These are phyloP conservation scores for Escallonia rubra DNA, from an alignment of 129 eudicot genomes.

Conservation along the genomic window DNA sequence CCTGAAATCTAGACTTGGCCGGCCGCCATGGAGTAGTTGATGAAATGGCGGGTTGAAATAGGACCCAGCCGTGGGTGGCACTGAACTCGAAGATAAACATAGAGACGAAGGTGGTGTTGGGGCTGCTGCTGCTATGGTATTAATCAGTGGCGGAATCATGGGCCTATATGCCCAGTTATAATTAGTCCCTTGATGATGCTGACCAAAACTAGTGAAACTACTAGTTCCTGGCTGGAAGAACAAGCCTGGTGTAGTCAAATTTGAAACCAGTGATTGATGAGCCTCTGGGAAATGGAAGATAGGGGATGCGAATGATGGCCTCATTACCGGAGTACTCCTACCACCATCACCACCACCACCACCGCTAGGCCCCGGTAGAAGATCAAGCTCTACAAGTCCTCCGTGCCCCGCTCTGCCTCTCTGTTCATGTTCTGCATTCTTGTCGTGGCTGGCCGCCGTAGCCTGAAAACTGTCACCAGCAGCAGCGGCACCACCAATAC, in stretches of 20 bases:
- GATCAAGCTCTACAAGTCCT: conserved; percentile 31
- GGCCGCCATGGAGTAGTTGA: conserved; percentile 24
- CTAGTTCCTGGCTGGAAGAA: too few species aligned
- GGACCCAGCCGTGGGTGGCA: conserved; percentile 16
- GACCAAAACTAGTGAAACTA: too few species aligned
- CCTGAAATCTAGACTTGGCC: conserved; percentile 37
- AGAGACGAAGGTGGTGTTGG: conserved; percentile 10
- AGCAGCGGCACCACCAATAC: conserved; percentile 37
- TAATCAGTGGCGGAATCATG: conserved; percentile 6
- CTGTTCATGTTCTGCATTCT: neutral
- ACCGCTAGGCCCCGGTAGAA: conserved; percentile 10
- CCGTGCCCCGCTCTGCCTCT: neutral
- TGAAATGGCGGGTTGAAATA: conserved; percentile 28
- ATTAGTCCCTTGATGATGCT: neutral
- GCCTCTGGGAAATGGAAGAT: too few species aligned
- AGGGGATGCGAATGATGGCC: too few species aligned
- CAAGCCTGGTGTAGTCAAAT: too few species aligned
- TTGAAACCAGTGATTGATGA: too few species aligned
- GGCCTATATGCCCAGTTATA: conserved; percentile 33
- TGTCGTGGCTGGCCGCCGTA: neutral
- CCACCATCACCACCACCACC: conserved; percentile 7
- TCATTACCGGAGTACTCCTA: too few species aligned
- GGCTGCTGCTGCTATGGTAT: conserved; percentile 1
- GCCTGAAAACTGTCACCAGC: neutral
- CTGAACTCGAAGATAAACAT: conserved; percentile 14